A percentile compares a stretch with the other conserved stretches of the same genome.
phyloP scores from a whole-genome alignment of 169 alveolate genomes.

The Besnoitia besnoiti region DNA sequence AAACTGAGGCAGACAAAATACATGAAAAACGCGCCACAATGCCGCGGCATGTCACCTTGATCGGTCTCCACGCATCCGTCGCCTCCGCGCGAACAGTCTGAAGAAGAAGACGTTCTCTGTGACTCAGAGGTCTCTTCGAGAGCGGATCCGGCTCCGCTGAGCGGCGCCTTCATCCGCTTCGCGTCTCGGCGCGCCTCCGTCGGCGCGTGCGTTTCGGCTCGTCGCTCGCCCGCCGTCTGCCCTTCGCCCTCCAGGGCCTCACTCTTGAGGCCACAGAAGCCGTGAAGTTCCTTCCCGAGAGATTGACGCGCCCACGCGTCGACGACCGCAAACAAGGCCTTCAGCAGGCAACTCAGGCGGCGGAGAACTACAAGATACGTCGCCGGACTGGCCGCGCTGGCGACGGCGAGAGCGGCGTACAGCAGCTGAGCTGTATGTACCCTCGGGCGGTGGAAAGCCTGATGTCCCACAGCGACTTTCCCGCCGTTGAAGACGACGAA shows the following conservation, averaged over 20 bases:
- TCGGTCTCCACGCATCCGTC: no score
- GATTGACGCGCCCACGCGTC: no score
- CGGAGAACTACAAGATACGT: neutral
- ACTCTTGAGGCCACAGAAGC: no score
- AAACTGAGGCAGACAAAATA: neutral
- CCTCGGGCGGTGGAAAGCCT: neutral
- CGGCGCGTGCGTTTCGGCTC: neutral
- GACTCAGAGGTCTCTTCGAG: no score
- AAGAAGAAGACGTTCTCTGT: no score
- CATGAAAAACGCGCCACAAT: neutral
- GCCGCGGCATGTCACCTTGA: no score
- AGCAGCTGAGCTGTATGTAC: slow-evolving; percentile 23
- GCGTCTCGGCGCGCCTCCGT: neutral
- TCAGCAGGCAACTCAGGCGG: neutral
- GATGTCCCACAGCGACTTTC: neutral
- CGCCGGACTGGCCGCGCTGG: slow-evolving; percentile 12
- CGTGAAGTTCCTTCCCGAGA: no score
- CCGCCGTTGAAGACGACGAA: neutral
- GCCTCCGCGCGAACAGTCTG: no score
- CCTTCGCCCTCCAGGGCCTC: no score
- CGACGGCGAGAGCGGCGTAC: neutral
- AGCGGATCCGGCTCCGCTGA: no score
- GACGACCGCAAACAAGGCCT: neutral
- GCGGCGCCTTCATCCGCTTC: no score
- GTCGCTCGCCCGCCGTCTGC: no score